phyloP scores from a whole-genome alignment of 2,329 filamentous ascomycete genomes.

The Leptosphaerulina australis region DNA sequence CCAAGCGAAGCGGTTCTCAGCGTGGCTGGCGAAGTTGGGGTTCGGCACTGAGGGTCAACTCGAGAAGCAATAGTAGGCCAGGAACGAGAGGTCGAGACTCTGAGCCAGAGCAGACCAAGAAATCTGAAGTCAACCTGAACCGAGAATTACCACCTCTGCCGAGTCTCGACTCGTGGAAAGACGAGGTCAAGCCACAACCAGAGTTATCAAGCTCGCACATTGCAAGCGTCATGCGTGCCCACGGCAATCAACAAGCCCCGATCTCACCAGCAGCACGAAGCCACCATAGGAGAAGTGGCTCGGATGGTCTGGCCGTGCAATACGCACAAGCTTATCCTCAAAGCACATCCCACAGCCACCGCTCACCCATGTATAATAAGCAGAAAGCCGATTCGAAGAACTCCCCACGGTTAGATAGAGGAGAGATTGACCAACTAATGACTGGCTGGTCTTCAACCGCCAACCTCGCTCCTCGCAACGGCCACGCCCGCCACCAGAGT shows the following conservation, averaged over 20 bases:
- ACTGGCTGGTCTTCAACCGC: conserved; percentile 36
- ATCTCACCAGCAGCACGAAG: conserved; percentile 34
- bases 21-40: conserved; percentile 50
- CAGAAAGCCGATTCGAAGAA: conserved; percentile 21
- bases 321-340: conserved; percentile 28
- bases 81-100: conserved; percentile 35
- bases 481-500: conserved; percentile 26
- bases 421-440: conserved; percentile 27
- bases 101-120: conserved; percentile 33
- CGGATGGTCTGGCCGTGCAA: conserved; percentile 37
- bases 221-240: conserved; percentile 45
- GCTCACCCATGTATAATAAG: conserved; percentile 25
- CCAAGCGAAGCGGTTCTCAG: conserved; percentile 29
- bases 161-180: conserved; percentile 51
- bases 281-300: conserved; percentile 39
- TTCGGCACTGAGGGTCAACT: conserved; percentile 43
- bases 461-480: conserved; percentile 22
- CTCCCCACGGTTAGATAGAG: conserved; percentile 15
- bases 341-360: conserved; percentile 16
- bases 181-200: conserved; percentile 24
- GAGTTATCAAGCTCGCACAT: conserved; percentile 39
- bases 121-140: conserved; percentile 52
- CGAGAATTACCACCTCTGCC: conserved; percentile 56
- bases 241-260: conserved; percentile 36
- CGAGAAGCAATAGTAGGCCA: conserved; percentile 41